Conservation (phyloP, 352 stramenopile genomes). For the Saprolegnia diclina region DNA sequence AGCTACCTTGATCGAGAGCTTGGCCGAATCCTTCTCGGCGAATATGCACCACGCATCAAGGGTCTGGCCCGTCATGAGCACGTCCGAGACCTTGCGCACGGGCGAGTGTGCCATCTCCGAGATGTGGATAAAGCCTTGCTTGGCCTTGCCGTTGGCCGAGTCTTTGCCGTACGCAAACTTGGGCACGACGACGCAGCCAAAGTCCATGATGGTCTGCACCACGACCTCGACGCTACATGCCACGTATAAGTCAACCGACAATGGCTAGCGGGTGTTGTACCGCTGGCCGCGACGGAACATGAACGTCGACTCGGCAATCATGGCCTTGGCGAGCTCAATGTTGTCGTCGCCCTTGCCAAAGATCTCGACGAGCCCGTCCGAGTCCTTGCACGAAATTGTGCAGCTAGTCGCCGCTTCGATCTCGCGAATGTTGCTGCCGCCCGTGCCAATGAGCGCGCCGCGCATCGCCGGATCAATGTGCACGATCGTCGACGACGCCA, state of each 20-base stretch:
- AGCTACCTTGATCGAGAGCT: slow-evolving; percentile 75
- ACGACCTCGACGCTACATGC: slow-evolving; percentile 84
- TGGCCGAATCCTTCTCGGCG: slow-evolving; percentile 64
- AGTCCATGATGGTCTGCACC: slow-evolving; percentile 93
- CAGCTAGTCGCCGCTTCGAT: slow-evolving; percentile 60
- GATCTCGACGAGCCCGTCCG: slow-evolving; percentile 82
- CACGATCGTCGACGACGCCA: not conserved
- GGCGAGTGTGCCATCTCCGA: slow-evolving; percentile 81
- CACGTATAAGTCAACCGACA: not conserved
- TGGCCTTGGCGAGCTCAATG: slow-evolving; percentile 67
- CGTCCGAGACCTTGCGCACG: slow-evolving; percentile 56
- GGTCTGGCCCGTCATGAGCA: slow-evolving; percentile 60
- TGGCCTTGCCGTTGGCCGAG: slow-evolving; percentile 70
- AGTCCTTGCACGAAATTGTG: slow-evolving; percentile 70
- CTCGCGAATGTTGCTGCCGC: slow-evolving; percentile 66
- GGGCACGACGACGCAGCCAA: slow-evolving; percentile 88
- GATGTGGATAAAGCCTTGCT: slow-evolving; percentile 92
- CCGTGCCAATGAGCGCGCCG: slow-evolving; percentile 64
- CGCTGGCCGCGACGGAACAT: slow-evolving; percentile 24
- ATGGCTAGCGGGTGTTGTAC: slow-evolving; percentile 1
- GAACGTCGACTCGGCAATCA: slow-evolving; percentile 47
- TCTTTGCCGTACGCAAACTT: slow-evolving; percentile 31
- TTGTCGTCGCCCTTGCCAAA: slow-evolving; percentile 71
- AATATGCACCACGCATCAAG: slow-evolving; percentile 72
- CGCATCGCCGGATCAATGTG: slow-evolving; percentile 30